Percentiles rank a stretch among this genome's conserved stretches.
phyloP scores from a whole-genome alignment of 2,329 filamentous ascomycete species.

The Epichloe glyceriae region DNA sequence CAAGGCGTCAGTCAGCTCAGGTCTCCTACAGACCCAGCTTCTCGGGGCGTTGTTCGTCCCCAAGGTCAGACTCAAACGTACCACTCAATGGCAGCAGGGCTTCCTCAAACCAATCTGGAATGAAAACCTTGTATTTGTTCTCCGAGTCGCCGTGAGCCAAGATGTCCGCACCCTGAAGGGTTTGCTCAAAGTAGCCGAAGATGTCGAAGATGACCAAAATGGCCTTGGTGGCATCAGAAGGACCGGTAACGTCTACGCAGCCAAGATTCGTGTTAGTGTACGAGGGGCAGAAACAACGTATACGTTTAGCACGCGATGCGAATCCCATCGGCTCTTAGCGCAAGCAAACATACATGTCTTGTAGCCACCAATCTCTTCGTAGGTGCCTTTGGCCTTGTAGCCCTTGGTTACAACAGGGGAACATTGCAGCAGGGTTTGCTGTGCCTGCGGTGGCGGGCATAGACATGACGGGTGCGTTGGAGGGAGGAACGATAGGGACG shows the following conservation, averaged over 20 bases:
- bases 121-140: slow-evolving; percentile 71
- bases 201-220: slow-evolving; percentile 54
- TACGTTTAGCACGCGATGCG: background rate
- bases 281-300: background rate
- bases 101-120: slow-evolving; percentile 81
- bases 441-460: slow-evolving; percentile 40
- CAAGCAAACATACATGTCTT: slow-evolving; percentile 31
- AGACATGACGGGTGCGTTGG: slow-evolving; percentile 25
- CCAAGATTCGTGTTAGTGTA: background rate
- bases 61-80: slow-evolving; percentile 9
- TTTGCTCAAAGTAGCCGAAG: slow-evolving; percentile 59
- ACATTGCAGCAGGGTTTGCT: slow-evolving; percentile 45
- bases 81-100: slow-evolving; percentile 45
- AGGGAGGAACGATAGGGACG: background rate
- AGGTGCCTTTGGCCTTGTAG: slow-evolving; percentile 42
- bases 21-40: background rate
- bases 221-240: slow-evolving; percentile 38
- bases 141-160: slow-evolving; percentile 40
- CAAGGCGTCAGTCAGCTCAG: background rate
- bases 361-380: slow-evolving; percentile 40
- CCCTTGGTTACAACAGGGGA: slow-evolving; percentile 40
- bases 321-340: background rate
- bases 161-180: slow-evolving; percentile 57
- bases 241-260: slow-evolving; percentile 31
- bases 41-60: background rate